Evolutionary conservation across 331 rosid genomes (phyloP).

Genomic region (Rosa hybrid): DNA sequence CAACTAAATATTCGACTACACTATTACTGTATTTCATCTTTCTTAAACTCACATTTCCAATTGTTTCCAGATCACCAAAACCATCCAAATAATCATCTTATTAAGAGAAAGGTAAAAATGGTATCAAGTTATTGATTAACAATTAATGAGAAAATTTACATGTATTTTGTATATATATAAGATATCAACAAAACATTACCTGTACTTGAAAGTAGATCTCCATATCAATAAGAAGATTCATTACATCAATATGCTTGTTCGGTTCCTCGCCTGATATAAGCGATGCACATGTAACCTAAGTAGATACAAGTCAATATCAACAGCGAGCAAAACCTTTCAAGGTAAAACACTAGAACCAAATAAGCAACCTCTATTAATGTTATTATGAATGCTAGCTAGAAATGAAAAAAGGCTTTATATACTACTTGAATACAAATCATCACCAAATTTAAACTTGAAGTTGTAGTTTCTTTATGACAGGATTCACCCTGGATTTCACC

Average conservation of each 20-base stretch:
- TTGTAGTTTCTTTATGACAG: no score
- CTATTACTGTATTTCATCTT: no score
- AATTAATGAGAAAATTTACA: not conserved
- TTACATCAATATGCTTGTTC: slow-evolving; percentile 71
- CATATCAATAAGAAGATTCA: slow-evolving; percentile 82
- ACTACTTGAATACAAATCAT: not conserved
- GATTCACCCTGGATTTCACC: no score
- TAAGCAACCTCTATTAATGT: not conserved
- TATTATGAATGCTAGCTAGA: not conserved
- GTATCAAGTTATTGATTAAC: not conserved
- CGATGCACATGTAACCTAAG: slow-evolving; percentile 87
- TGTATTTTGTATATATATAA: not conserved
- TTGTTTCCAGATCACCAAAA: no score
- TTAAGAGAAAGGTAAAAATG: no score
- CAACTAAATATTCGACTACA: no score
- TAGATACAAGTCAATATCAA: not conserved
- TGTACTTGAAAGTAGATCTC: slow-evolving; percentile 93
- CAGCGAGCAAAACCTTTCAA: slow-evolving; percentile 1
- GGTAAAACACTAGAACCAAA: not conserved
- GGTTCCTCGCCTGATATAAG: slow-evolving; percentile 78
- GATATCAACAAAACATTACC: slow-evolving; percentile 40
- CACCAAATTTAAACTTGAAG: no score
- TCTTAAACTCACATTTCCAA: no score
- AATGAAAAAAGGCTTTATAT: not conserved
- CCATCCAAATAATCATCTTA: no score